phyloP scores from a whole-genome alignment of 1,284 basidiomycete genomes.

The Kwoniella shivajii region DNA sequence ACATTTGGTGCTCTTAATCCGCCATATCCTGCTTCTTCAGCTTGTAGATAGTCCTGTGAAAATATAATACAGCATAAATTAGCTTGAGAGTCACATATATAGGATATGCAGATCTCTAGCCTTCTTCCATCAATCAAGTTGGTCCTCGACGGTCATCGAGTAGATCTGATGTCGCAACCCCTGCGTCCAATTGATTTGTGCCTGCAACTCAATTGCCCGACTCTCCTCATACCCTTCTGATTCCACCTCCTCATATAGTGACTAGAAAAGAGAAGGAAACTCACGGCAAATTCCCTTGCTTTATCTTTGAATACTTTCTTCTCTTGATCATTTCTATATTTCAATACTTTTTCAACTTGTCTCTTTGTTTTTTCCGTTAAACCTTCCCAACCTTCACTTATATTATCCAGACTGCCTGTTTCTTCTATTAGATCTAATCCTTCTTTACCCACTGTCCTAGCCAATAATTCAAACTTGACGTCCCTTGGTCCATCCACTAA shows the following conservation, averaged over 20 bases:
- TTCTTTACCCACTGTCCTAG: constrained; percentile 80
- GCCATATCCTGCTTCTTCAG: constrained; percentile 15
- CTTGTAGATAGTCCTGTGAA: constrained; percentile 12
- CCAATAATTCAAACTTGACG: constrained; percentile 80
- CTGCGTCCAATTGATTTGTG: too few species aligned
- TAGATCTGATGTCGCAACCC: too few species aligned
- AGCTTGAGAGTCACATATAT: background rate
- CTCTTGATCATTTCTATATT: constrained; percentile 48
- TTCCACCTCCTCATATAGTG: background rate
- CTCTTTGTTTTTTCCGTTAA: constrained; percentile 48
- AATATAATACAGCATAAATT: background rate
- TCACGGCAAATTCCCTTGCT: constrained; percentile 53
- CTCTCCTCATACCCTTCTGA: background rate
- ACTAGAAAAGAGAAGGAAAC: constrained; percentile 12
- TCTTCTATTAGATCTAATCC: constrained; percentile 13
- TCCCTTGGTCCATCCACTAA: constrained; percentile 93
- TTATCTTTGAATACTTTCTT: constrained; percentile 45
- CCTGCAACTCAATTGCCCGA: background rate
- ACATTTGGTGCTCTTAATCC: constrained; percentile 6
- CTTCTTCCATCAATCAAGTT: too few species aligned
- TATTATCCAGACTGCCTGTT: constrained; percentile 47
- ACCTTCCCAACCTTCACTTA: constrained; percentile 24
- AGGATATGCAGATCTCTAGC: background rate
- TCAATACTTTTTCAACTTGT: constrained; percentile 52
- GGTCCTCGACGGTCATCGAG: too few species aligned